phyloP scores from a whole-genome alignment of 2,329 filamentous ascomycete species.

The Pseudogymnoascus sp. region DNA sequence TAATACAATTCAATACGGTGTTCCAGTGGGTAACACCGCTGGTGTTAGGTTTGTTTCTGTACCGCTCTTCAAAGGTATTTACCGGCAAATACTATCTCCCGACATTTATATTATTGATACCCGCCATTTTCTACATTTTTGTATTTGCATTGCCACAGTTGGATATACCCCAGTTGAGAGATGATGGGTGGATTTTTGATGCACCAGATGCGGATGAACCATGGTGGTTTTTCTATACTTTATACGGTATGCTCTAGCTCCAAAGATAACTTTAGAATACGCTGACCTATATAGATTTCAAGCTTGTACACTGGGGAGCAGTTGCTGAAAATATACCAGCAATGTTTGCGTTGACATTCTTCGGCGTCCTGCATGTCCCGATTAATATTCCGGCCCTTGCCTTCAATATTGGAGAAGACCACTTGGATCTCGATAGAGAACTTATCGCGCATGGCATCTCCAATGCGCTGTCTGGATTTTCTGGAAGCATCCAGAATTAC shows the following conservation, averaged over 20 bases:
- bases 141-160: constrained; percentile 63
- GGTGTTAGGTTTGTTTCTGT: constrained; percentile 64
- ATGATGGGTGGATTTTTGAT: constrained; percentile 83
- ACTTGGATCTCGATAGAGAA: constrained; percentile 84
- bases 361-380: constrained; percentile 91
- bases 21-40: constrained; percentile 79
- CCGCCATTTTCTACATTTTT: constrained; percentile 69
- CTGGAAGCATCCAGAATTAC: constrained; percentile 92
- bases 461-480: constrained; percentile 78
- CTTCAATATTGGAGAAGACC: constrained; percentile 83
- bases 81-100: constrained; percentile 81
- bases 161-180: constrained; percentile 58
- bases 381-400: constrained; percentile 96
- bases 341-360: constrained; percentile 96
- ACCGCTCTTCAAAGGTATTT: constrained; percentile 67
- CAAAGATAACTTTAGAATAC: constrained; percentile 15
- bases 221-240: constrained; percentile 96
- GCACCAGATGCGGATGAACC: constrained; percentile 77
- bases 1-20: constrained; percentile 67
- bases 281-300: constrained; percentile 52
- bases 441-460: constrained; percentile 88
- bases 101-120: constrained; percentile 74
- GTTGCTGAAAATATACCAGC: constrained; percentile 79
- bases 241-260: constrained; percentile 63
- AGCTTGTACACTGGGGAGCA: constrained; percentile 73